phyloP scores from a whole-genome alignment of 208 protist species.

The Acanthamoeba lenticulata region DNA sequence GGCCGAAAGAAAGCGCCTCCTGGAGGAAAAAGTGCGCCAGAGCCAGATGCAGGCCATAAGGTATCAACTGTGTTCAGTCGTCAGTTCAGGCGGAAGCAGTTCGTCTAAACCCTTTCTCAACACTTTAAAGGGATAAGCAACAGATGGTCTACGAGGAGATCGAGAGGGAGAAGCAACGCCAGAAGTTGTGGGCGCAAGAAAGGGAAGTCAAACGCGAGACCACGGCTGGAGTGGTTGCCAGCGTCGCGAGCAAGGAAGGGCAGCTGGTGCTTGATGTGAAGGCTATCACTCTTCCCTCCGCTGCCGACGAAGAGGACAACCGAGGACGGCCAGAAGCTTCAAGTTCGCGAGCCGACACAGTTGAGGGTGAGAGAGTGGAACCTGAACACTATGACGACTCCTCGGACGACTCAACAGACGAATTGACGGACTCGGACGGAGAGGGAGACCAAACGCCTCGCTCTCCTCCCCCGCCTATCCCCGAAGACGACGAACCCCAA shows the following conservation, averaged over 20 bases:
- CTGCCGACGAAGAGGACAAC: background rate
- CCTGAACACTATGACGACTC: background rate
- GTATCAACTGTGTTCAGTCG: too few relatives aligned
- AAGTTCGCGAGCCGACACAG: background rate
- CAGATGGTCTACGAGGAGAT: conserved; percentile 43
- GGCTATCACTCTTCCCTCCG: too few relatives aligned
- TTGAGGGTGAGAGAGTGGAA: background rate
- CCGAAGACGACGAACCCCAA: too few relatives aligned
- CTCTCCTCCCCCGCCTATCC: background rate
- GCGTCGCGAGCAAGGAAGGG: background rate
- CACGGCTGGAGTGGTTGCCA: background rate
- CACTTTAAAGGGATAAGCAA: background rate
- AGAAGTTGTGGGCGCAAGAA: conserved; percentile 1
- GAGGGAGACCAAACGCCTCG: background rate
- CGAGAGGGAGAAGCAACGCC: background rate
- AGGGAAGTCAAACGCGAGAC: background rate
- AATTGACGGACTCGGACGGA: background rate
- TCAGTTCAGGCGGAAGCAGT: background rate
- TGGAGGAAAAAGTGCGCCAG: background rate
- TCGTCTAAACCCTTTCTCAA: background rate
- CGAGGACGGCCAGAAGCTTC: background rate
- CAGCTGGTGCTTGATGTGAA: background rate
- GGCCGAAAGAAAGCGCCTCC: background rate
- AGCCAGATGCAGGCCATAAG: conserved; percentile 3
- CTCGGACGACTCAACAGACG: background rate